Percentiles rank a stretch among this genome's conserved stretches.
phyloP scores from a whole-genome alignment of 2,329 filamentous ascomycete genomes.

The Ilyonectria sp. region DNA sequence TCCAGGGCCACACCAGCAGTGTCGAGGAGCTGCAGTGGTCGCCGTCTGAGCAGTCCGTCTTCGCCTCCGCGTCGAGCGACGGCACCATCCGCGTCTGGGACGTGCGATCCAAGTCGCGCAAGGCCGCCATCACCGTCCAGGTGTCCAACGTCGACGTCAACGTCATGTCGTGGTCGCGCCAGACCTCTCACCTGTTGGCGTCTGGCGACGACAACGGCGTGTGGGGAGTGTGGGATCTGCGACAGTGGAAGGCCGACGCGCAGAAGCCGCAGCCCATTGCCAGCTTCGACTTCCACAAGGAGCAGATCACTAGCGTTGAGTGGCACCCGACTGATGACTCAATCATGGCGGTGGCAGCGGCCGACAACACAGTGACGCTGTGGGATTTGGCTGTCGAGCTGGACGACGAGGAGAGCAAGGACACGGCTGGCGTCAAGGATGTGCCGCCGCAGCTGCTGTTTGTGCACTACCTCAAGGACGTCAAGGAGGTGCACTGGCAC shows the following conservation, averaged over 20 bases:
- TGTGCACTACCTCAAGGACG: constrained; percentile 94
- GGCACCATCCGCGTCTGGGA: constrained; percentile 98
- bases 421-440: constrained; percentile 88
- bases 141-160: constrained; percentile 92
- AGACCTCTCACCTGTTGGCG: constrained; percentile 90
- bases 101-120: constrained; percentile 88
- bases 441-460: constrained; percentile 96
- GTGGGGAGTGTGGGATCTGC: constrained; percentile 96
- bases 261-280: constrained; percentile 86
- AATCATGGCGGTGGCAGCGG: constrained; percentile 92
- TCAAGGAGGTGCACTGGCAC: constrained; percentile 98
- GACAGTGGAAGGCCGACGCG: constrained; percentile 84
- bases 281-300: constrained; percentile 94
- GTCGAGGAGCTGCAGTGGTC: constrained; percentile 99
- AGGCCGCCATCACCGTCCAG: constrained; percentile 88
- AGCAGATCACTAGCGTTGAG: constrained; percentile 95
- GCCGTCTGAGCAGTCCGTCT: constrained; percentile 92
- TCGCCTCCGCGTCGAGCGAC: constrained; percentile 93
- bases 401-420: constrained; percentile 95
- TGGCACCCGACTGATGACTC: constrained; percentile 99
- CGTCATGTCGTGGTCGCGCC: constrained; percentile 94
- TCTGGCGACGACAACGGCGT: constrained; percentile 94
- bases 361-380: constrained; percentile 93
- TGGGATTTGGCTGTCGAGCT: constrained; percentile 98
- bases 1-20: constrained; percentile 86